Base-by-base conservation (phyloP, 2,329 filamentous ascomycete genomes). In the Xylariaceae sp. region DNA sequence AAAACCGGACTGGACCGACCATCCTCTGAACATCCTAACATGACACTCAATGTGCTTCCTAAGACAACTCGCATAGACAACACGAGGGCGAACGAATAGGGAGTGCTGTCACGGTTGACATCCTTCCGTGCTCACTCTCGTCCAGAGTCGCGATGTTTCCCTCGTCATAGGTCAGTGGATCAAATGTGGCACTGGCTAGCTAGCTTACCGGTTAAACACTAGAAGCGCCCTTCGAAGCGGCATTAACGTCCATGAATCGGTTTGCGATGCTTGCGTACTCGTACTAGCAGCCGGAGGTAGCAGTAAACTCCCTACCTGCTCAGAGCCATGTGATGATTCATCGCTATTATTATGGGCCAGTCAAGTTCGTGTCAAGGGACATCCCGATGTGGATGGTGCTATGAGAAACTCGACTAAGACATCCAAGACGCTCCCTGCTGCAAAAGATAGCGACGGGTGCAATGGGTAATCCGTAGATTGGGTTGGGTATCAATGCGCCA, bases 401-500 rank as follows among this genome's bases (percentile, higher is more conserved):
- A 52, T 58, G 50, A 48, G 34, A 37, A 23, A 50, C 30, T 37
- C 49, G 52, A 49, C 42, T 15, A 45, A 45, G 42, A 42, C 37
- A 42, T 42, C 37, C 37, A 42, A 42, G 42, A 45, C 13, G 42
- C 52, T 60, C 54, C 35, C 44, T 52, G 53, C 57, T 58, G 61
- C 47, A 42, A 34, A 57, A 13, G 49, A 55, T n/a, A n/a, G 42
- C n/a, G 49, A 56, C 52, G 49, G 60, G 60, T 57, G 35, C 50
- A 55, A 51, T 44, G 53, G 56, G 53, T 55, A 55, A 51, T 44
- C 52, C 54, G 53, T 55, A 56, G 53, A 37, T 59, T 60, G 55
- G 60, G 72, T 79, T 76, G 76, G 77, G 77, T 76, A 77, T 71
- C 74, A 73, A 78, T 76, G 76, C 77, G 71, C 74, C 64, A 65